Evolutionary conservation across 192 early-diverging fungal species (phyloP).

Genomic region (Geranomyces michiganensis): DNA sequence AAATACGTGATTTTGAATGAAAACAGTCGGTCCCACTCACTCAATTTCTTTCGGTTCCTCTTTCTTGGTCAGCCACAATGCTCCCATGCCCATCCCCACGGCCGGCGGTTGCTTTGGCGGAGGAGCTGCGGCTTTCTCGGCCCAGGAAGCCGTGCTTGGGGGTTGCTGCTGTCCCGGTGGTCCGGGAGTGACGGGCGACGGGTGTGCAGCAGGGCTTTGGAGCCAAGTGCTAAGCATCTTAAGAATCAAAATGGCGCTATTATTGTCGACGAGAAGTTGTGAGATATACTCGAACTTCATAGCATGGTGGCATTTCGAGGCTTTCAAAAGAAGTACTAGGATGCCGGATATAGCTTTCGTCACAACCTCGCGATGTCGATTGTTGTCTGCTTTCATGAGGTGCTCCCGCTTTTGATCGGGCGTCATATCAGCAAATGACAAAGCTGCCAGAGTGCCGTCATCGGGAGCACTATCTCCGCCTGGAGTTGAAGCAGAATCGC

Average conservation of each 20-base stretch:
- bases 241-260: slow-evolving; percentile 77
- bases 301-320: slow-evolving; percentile 67
- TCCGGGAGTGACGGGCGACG: slow-evolving; percentile 4
- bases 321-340: slow-evolving; percentile 66
- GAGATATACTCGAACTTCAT: slow-evolving; percentile 79
- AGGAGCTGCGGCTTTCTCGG: background rate
- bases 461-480: background rate
- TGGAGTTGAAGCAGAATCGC: slow-evolving; percentile 1
- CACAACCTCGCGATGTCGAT: slow-evolving; percentile 71
- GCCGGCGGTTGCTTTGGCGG: background rate
- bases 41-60: slow-evolving; percentile 44
- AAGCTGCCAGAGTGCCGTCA: background rate
- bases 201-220: slow-evolving; percentile 50
- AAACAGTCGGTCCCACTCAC: slow-evolving; percentile 16
- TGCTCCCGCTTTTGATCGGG: slow-evolving; percentile 18
- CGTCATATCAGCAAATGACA: slow-evolving; percentile 6
- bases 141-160: background rate
- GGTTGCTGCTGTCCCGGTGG: background rate
- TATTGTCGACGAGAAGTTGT: slow-evolving; percentile 79
- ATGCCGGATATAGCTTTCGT: slow-evolving; percentile 72
- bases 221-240: slow-evolving; percentile 79
- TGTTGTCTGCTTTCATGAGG: slow-evolving; percentile 57
- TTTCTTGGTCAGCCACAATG: slow-evolving; percentile 38
- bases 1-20: too few relatives aligned
- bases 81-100: slow-evolving; percentile 32